phyloP scores from a whole-genome alignment of 768 basidiomycete genomes.

The Calocybe indica region DNA sequence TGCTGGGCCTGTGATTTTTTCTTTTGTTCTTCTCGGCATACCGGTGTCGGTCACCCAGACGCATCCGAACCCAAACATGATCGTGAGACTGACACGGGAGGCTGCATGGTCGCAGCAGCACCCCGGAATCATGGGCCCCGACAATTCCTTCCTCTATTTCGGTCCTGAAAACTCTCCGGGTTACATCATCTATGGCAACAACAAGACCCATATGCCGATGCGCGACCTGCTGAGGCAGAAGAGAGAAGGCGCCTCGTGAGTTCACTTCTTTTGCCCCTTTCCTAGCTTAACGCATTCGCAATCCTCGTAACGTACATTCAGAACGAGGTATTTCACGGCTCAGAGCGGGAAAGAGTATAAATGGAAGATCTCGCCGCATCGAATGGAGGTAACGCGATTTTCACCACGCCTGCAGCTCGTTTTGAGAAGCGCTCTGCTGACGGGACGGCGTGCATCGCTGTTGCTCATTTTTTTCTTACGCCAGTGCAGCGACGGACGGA shows the following conservation, averaged over 20 bases:
- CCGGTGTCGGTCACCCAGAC: slow-evolving; percentile 29
- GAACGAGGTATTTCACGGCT: slow-evolving; percentile 71
- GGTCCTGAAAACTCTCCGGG: slow-evolving; percentile 60
- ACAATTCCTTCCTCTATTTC: slow-evolving; percentile 69
- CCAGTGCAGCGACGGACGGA: slow-evolving; percentile 62
- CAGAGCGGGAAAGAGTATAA: slow-evolving; percentile 68
- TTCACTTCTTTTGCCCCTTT: slow-evolving; percentile 1
- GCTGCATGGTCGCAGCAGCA: slow-evolving; percentile 62
- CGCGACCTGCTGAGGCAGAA: slow-evolving; percentile 49
- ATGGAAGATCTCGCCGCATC: slow-evolving; percentile 59
- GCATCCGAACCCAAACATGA: slow-evolving; percentile 49
- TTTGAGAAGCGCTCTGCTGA: no score
- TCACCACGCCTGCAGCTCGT: background rate
- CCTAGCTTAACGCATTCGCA: slow-evolving; percentile 2
- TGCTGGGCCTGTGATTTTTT: background rate
- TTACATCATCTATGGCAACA: slow-evolving; percentile 65
- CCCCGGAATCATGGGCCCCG: slow-evolving; percentile 74
- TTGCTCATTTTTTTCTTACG: slow-evolving; percentile 1
- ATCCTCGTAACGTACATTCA: slow-evolving; percentile 17
- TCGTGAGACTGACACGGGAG: slow-evolving; percentile 63
- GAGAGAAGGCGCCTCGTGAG: slow-evolving; percentile 56
- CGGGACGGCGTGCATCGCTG: background rate
- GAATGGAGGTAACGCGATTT: slow-evolving; percentile 59
- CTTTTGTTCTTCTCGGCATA: background rate
- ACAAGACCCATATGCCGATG: slow-evolving; percentile 51